A percentile compares a stretch with the other conserved stretches of the same genome.
Conservation (phyloP, 2,329 filamentous ascomycete genomes). For the Nemania sp. region DNA sequence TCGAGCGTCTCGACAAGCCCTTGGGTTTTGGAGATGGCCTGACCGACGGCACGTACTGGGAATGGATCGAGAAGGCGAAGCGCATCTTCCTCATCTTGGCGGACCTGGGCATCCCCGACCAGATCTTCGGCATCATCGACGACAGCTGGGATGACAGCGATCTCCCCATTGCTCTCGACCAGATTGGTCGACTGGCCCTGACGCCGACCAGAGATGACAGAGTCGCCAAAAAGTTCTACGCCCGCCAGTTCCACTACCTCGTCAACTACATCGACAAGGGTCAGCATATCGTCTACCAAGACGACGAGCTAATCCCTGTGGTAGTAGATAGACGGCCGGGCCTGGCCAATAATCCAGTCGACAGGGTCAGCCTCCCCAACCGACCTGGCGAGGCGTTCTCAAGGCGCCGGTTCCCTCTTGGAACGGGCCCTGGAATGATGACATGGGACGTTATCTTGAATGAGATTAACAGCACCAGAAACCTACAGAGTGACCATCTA, state of each 20-base stretch:
- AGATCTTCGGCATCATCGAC: constrained; percentile 81
- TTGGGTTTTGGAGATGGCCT: constrained; percentile 75
- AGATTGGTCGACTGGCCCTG: constrained; percentile 72
- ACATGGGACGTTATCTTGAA: constrained; percentile 67
- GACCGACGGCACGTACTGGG: constrained; percentile 81
- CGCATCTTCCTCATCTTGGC: constrained; percentile 77
- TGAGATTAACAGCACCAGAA: constrained; percentile 69
- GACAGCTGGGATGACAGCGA: constrained; percentile 83
- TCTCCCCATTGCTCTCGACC: constrained; percentile 74
- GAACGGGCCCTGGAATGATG: constrained; percentile 58
- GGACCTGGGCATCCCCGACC: constrained; percentile 76
- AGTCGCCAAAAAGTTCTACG: constrained; percentile 76
- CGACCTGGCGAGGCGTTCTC: constrained; percentile 68
- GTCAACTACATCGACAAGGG: constrained; percentile 71
- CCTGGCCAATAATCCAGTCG: constrained; percentile 57
- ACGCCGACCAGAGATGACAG: constrained; percentile 70
- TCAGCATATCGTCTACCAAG: constrained; percentile 71
- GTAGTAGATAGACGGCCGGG: constrained; percentile 69
- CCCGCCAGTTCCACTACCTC: constrained; percentile 78
- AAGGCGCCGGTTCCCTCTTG: constrained; percentile 69
- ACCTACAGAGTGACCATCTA: constrained; percentile 75
- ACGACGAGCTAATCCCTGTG: constrained; percentile 76
- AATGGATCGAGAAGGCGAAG: constrained; percentile 79
- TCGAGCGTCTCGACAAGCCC: constrained; percentile 70
- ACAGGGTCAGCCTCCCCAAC: constrained; percentile 74